Percentiles rank a stretch among this genome's conserved stretches.
phyloP scores from a whole-genome alignment of 2,329 filamentous ascomycete species.

The Juglanconis sp. region DNA sequence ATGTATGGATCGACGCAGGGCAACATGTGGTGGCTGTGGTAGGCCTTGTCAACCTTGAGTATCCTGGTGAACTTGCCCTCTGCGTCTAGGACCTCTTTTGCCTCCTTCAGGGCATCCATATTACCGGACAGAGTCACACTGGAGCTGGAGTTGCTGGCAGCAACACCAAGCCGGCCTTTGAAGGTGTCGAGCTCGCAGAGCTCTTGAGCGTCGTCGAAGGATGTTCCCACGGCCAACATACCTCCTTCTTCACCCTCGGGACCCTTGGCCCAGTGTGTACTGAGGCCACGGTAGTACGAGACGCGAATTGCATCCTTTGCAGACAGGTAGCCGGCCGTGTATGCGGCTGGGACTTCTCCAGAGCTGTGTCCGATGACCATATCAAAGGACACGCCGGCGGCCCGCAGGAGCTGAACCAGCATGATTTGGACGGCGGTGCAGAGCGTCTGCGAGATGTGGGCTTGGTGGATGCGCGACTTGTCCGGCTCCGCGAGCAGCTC shows the following conservation, averaged over 20 bases:
- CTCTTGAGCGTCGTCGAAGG: constrained; percentile 15
- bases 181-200: constrained; percentile 17
- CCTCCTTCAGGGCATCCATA: neutral
- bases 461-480: constrained; percentile 6
- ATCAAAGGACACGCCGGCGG: constrained; percentile 20
- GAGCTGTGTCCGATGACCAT: constrained; percentile 26
- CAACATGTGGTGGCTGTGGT: constrained; percentile 1
- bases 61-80: neutral
- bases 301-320: constrained; percentile 23
- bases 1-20: neutral
- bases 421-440: constrained; percentile 38
- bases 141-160: constrained; percentile 26
- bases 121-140: constrained; percentile 28
- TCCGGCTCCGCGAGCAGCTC: neutral
- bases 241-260: neutral
- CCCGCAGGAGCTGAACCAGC: constrained; percentile 30
- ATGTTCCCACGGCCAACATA: neutral
- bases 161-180: constrained; percentile 22
- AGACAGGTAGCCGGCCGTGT: neutral
- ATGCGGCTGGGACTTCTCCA: constrained; percentile 11
- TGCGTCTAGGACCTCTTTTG: neutral
- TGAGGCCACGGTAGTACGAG: constrained; percentile 20
- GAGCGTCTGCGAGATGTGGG: constrained; percentile 14
- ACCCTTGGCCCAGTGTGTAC: neutral
- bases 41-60: constrained; percentile 1